Evolutionary conservation across 2,329 filamentous ascomycete genomes (phyloP).

Genomic region (Cladosporium sp.): DNA sequence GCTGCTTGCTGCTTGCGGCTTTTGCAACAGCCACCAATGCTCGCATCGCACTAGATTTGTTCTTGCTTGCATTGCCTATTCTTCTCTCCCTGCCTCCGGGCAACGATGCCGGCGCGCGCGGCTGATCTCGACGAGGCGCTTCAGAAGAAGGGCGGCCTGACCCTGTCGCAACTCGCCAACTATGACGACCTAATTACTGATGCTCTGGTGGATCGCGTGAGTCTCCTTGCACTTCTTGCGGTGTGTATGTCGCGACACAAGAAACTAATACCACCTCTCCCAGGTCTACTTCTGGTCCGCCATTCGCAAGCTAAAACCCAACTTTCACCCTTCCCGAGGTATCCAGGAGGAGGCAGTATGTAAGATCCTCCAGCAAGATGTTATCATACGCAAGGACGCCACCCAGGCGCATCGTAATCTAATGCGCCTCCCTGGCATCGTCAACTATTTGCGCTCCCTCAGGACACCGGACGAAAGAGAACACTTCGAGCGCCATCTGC

Average conservation of each 20-base stretch:
- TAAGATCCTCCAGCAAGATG: constrained; percentile 60
- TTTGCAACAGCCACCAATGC: neutral
- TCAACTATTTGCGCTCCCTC: constrained; percentile 67
- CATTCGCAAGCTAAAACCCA: constrained; percentile 89
- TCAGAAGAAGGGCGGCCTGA: constrained; percentile 70
- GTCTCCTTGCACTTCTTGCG: constrained; percentile 37
- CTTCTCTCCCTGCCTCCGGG: neutral
- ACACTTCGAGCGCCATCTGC: constrained; percentile 81
- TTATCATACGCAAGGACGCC: constrained; percentile 74
- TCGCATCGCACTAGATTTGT: neutral
- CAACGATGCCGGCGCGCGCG: constrained; percentile 21
- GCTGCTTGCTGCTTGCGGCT: constrained; percentile 9
- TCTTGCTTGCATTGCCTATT: neutral
- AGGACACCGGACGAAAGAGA: constrained; percentile 74
- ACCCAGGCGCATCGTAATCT: constrained; percentile 70
- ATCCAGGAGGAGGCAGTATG: constrained; percentile 66
- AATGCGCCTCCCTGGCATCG: constrained; percentile 70
- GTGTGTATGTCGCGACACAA: neutral
- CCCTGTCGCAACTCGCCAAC: constrained; percentile 79
- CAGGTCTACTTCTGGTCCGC: constrained; percentile 95
- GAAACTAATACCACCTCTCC: constrained; percentile 17
- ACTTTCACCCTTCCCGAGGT: constrained; percentile 81
- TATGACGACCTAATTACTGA: constrained; percentile 97
- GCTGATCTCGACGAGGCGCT: constrained; percentile 46
- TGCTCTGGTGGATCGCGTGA: constrained; percentile 89